A percentile compares a stretch with the other conserved stretches of the same genome.
phyloP scores from a whole-genome alignment of 2,329 filamentous ascomycete genomes.

The Aspergillus ruber region DNA sequence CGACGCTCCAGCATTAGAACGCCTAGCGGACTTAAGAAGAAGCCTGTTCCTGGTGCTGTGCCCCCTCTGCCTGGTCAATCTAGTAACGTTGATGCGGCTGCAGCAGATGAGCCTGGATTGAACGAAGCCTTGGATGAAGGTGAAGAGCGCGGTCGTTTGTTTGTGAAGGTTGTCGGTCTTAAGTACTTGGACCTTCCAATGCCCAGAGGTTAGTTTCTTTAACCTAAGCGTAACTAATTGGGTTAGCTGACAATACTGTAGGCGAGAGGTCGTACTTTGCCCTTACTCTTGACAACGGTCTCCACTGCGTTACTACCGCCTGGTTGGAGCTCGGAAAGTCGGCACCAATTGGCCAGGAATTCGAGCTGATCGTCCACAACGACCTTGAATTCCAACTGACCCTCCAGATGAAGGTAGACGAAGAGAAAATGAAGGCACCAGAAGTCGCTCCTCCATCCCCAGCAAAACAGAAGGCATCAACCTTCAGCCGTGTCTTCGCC shows the following conservation, averaged over 20 bases:
- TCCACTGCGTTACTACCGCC: constrained; percentile 94
- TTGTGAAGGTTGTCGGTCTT: constrained; percentile 97
- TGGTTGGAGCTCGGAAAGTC: constrained; percentile 89
- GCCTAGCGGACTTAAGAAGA: constrained; percentile 55
- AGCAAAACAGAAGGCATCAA: constrained; percentile 71
- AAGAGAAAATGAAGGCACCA: constrained; percentile 57
- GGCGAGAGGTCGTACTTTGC: constrained; percentile 91
- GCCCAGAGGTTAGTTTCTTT: constrained; percentile 66
- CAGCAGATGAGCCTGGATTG: constrained; percentile 57
- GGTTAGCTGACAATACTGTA: constrained; percentile 27
- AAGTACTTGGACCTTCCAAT: constrained; percentile 91
- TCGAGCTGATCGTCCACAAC: constrained; percentile 92
- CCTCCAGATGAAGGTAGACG: constrained; percentile 87
- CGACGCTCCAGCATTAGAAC: constrained; percentile 60
- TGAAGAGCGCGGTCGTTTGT: constrained; percentile 80
- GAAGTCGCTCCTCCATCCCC: constrained; percentile 45
- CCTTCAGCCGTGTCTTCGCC: constrained; percentile 86
- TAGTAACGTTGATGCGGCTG: constrained; percentile 64
- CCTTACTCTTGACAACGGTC: constrained; percentile 92
- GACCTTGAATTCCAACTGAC: constrained; percentile 99
- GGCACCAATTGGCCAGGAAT: constrained; percentile 94
- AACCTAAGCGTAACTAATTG: neutral
- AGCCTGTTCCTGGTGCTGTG: constrained; percentile 55
- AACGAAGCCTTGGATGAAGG: constrained; percentile 63
- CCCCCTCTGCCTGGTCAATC: constrained; percentile 84